Percentiles rank a stretch among this genome's conserved stretches.
Evolutionary conservation across 345 rosid species (phyloP).

Genomic region (Corchorus olitorius): DNA sequence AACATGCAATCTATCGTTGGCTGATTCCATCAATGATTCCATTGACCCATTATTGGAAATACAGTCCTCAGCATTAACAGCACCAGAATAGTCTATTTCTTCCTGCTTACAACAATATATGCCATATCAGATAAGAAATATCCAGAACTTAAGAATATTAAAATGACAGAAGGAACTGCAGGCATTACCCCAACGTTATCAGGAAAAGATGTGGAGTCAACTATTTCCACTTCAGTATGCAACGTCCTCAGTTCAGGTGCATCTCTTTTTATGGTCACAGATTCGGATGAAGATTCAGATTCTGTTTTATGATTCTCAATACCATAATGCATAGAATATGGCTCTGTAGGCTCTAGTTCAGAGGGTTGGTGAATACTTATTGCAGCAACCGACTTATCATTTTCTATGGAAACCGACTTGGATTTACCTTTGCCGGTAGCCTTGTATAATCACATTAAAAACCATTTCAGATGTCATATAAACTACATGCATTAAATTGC

Average conservation of each 20-base stretch:
- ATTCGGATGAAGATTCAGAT: constrained; percentile 27
- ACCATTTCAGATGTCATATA: constrained; percentile 23
- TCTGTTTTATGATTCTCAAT: constrained; percentile 29
- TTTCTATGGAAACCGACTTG: constrained; percentile 27
- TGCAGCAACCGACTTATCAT: constrained; percentile 22
- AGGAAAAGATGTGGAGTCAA: constrained; percentile 31
- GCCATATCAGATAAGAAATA: constrained; percentile 9
- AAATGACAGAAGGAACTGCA: constrained; percentile 23
- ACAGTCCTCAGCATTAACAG: constrained; percentile 22
- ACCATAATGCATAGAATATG: constrained; percentile 27
- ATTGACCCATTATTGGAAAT: constrained; percentile 29
- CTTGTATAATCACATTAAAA: constrained; percentile 33
- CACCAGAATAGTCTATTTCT: constrained; percentile 21
- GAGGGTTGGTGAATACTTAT: constrained; percentile 16
- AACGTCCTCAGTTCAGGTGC: constrained; percentile 19
- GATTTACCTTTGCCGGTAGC: constrained; percentile 27
- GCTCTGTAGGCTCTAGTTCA: constrained; percentile 32
- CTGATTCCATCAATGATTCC: constrained; percentile 31
- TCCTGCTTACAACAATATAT: constrained; percentile 33
- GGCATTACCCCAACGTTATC: constrained; percentile 39
- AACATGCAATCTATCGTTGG: constrained; percentile 26
- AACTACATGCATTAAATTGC: neutral
- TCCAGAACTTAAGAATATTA: constrained; percentile 17
- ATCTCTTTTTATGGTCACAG: constrained; percentile 23
- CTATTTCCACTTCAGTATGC: constrained; percentile 24